phyloP scores from a whole-genome alignment of 1,284 basidiomycete genomes.

The Melampsora larici-populina region DNA sequence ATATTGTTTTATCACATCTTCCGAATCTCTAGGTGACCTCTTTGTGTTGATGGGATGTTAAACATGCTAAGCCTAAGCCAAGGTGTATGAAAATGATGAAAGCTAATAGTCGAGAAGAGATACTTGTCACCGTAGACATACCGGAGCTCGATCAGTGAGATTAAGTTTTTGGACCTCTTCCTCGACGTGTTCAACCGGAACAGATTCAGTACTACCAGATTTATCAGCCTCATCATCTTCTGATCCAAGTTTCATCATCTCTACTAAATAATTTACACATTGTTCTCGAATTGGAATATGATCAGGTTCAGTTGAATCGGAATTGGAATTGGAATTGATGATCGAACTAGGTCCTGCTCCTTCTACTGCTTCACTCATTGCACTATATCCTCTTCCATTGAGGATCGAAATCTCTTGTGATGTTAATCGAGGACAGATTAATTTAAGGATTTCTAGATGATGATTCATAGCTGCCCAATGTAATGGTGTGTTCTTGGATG shows the following conservation, averaged over 20 bases:
- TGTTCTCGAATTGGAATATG: conserved; percentile 37
- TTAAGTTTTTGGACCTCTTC: not conserved
- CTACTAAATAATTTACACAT: conserved; percentile 41
- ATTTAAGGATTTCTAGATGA: conserved; percentile 66
- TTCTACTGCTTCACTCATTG: conserved; percentile 41
- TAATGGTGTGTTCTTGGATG: conserved; percentile 61
- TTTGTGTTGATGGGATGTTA: too few species aligned
- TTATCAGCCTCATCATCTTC: not conserved
- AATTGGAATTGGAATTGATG: not conserved
- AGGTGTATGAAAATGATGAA: too few species aligned
- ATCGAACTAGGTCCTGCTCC: conserved; percentile 2
- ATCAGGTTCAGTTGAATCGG: not conserved
- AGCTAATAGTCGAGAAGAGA: too few species aligned
- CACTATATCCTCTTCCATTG: conserved; percentile 37
- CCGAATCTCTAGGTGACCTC: too few species aligned
- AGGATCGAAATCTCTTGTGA: conserved; percentile 48
- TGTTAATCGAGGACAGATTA: conserved; percentile 62
- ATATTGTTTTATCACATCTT: too few species aligned
- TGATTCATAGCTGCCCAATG: conserved; percentile 84
- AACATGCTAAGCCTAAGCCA: too few species aligned
- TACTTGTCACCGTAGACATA: not conserved
- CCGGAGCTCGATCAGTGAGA: not conserved
- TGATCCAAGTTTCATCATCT: conserved; percentile 42
- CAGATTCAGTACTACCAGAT: not conserved
- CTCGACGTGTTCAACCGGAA: not conserved